Percentiles rank a stretch among this genome's conserved stretches.
Conservation (phyloP, 2,329 filamentous ascomycete species). For the Fusarium staphyleae region DNA sequence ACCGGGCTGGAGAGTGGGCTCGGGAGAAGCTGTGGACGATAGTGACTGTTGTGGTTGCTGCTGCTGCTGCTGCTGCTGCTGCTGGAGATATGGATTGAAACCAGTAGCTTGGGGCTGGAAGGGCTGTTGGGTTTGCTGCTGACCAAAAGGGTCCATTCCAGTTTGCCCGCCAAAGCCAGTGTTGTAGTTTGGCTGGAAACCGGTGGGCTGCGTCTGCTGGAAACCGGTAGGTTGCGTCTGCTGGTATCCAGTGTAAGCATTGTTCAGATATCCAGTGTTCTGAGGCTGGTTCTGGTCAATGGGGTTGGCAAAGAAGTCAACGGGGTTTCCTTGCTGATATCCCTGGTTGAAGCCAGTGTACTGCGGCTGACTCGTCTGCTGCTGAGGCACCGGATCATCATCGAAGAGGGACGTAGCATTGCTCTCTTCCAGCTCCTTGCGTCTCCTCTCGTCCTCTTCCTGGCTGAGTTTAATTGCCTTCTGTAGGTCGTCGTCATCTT, state of each 20-base stretch:
- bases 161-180: slow-evolving; percentile 73
- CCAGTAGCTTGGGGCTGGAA: slow-evolving; percentile 61
- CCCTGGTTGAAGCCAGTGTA: slow-evolving; percentile 94
- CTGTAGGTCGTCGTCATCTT: slow-evolving; percentile 85
- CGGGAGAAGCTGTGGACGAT: slow-evolving; percentile 57
- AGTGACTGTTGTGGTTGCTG: slow-evolving; percentile 51
- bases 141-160: slow-evolving; percentile 73
- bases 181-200: slow-evolving; percentile 65
- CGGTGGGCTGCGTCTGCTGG: slow-evolving; percentile 56
- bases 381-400: slow-evolving; percentile 67
- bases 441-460: slow-evolving; percentile 90
- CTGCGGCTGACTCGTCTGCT: slow-evolving; percentile 69
- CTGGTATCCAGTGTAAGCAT: slow-evolving; percentile 62
- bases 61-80: slow-evolving; percentile 50
- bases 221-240: slow-evolving; percentile 58
- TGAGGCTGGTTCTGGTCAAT: slow-evolving; percentile 80
- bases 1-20: slow-evolving; percentile 73
- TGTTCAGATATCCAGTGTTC: slow-evolving; percentile 74
- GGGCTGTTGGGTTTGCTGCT: slow-evolving; percentile 53
- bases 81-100: slow-evolving; percentile 59
- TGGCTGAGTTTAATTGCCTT: slow-evolving; percentile 96
- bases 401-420: slow-evolving; percentile 92
- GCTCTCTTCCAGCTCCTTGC: slow-evolving; percentile 83
- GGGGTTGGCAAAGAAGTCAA: slow-evolving; percentile 97
- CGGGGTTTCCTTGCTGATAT: slow-evolving; percentile 94